Evolutionary conservation across 257 asterid genomes (phyloP).

Genomic region (Nicotiana attenuata): DNA sequence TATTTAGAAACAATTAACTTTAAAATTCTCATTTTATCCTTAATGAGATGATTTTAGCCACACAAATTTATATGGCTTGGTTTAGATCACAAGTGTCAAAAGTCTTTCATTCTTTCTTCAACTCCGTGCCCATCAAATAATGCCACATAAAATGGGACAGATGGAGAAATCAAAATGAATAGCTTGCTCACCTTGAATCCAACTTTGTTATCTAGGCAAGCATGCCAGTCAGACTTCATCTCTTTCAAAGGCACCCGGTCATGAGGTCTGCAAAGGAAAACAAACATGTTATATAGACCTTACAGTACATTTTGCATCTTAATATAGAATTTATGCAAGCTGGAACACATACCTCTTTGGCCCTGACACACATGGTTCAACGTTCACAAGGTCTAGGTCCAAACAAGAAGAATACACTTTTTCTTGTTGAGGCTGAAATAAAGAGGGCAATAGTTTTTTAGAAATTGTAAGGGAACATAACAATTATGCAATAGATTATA

Average conservation of each 20-base stretch:
- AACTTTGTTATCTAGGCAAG: slow-evolving; percentile 82
- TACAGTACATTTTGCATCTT: not conserved
- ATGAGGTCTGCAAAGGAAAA: slow-evolving; percentile 63
- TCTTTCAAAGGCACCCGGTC: slow-evolving; percentile 82
- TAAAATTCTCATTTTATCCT: too few species aligned
- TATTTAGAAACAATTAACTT: too few species aligned
- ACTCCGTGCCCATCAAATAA: too few species aligned
- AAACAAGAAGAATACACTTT: slow-evolving; percentile 67
- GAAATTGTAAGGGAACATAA: not conserved
- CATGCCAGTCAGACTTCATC: slow-evolving; percentile 93
- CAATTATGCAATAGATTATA: not conserved
- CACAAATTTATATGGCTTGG: too few species aligned
- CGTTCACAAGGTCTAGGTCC: slow-evolving; percentile 61
- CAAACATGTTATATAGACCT: not conserved
- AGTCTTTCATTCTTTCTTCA: too few species aligned
- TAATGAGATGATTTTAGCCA: too few species aligned
- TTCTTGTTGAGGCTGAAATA: slow-evolving; percentile 81
- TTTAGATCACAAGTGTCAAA: too few species aligned
- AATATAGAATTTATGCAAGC: not conserved
- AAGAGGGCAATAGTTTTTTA: not conserved
- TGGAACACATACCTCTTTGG: slow-evolving; percentile 63
- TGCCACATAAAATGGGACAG: too few species aligned
- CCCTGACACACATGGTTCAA: slow-evolving; percentile 87
- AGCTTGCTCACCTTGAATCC: slow-evolving; percentile 76
- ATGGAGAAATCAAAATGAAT: slow-evolving; percentile 5